Base-by-base conservation (phyloP, 192 early-diverging fungal species). In the Backusella sp. region DNA sequence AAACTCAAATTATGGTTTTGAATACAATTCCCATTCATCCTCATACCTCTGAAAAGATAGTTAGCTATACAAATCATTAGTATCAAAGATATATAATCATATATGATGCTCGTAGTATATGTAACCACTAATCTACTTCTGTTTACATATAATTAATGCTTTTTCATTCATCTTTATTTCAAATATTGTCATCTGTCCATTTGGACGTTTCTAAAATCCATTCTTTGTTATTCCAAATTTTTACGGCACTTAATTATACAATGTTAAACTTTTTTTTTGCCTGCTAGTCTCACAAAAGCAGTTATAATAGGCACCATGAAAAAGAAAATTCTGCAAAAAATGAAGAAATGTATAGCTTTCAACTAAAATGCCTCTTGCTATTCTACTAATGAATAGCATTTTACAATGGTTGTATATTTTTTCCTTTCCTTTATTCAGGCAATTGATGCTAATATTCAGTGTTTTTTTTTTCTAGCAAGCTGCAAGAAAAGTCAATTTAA, bases 151-250 rank as follows among this genome's bases (percentile, higher is more conserved):
- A 49, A 19, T 49, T 49, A 19, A 49, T 49, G 6, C 0, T 28
- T 14, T 9, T 62, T 62, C 26, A 7, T 62, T 28, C 4, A 26
- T 2, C 23, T 62, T 62, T 28, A 8, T 28, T 62, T 28, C 56
- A 12, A 62, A 28, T 28, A 62, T 28, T 62, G 30, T 62, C 12
- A 62, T 26, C 56, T 62, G 56, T 14, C 26, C 23, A 62, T 62
- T 62, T 23, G 56, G 56, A 4, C 26, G 56, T 62, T 62, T 62
- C 56, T 62, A 62, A 62, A 62, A 62, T 62, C 26, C 56, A 62
- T 62, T 62, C 56, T 62, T 62, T 62, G 53, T 8, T 56, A 56
- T 26, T 56, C 19, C n/a, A 56, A 44, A 17, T 17, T 44, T 44
- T 44, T 23, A 23, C n/a, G 21, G 53, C 53, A 26, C 42, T 44